phyloP scores from a whole-genome alignment of 495 filamentous ascomycete species.

The Thermochaetoides thermophila region DNA sequence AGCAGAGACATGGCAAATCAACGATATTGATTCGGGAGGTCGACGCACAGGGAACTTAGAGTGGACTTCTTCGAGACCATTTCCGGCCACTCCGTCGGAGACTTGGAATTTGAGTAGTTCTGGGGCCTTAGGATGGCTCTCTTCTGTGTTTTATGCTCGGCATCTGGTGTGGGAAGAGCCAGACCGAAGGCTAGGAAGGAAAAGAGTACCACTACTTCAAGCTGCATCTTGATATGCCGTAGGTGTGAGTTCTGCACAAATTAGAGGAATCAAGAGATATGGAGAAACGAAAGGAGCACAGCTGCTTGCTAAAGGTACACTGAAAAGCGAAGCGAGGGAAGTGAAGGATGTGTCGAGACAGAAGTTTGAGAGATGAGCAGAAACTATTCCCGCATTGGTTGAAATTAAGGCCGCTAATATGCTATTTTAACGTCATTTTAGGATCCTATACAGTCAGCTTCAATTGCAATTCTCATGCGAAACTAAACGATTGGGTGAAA shows the following conservation, averaged over 20 bases:
- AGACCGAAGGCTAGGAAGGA: conserved; percentile 16
- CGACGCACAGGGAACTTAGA: conserved; percentile 30
- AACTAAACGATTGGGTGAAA: no score
- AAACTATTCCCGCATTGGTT: no score
- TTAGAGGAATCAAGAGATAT: conserved; percentile 1
- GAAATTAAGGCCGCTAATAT: no score
- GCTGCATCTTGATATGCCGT: conserved; percentile 13
- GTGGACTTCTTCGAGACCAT: conserved; percentile 27
- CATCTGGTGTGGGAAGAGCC: conserved; percentile 9
- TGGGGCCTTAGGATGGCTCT: conserved; percentile 10
- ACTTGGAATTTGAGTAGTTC: conserved; percentile 24
- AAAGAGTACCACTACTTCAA: conserved; percentile 18
- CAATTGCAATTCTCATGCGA: no score
- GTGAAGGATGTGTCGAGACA: conserved; percentile 2
- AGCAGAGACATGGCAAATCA: background rate
- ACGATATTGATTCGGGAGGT: background rate
- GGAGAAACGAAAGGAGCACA: conserved; percentile 11
- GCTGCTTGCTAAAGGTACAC: conserved; percentile 10
- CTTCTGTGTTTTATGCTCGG: conserved; percentile 3
- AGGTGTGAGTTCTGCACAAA: background rate
- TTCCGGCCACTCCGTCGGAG: conserved; percentile 27
- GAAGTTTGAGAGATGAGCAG: background rate
- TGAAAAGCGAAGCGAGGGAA: conserved; percentile 3
- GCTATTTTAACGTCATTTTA: no score
- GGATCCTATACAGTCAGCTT: no score